Base-by-base conservation (phyloP, 768 basidiomycete species). In the Rhodotorula babjevae region DNA sequence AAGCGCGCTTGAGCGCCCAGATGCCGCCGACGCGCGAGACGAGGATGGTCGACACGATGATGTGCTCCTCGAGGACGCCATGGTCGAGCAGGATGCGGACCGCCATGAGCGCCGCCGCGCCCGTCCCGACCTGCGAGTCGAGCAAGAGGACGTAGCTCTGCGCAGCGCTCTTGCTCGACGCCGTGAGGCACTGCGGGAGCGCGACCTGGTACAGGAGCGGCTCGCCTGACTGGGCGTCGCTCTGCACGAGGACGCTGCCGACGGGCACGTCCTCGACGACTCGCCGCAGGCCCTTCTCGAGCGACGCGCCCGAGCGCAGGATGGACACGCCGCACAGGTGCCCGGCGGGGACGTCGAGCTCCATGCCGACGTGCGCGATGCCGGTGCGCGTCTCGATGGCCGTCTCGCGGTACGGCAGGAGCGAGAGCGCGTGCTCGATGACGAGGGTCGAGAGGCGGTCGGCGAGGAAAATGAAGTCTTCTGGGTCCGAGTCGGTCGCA, bases 21-120 rank as follows among this genome's bases (percentile, higher is more conserved):
- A 96, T 80, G 19, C 93, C 91, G 27, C 93, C 93, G 25, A 83
- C 85, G n/a, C 87, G 85, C 14, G 93, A 89, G 61, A 95, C 89
- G 16, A 97, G 84, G 82, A 95, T 92, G 60, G 69, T 76, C 62
- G 73, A 71, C 40, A 79, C 60, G 31, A 80, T 63, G 52, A 77
- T 77, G 31, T 71, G 73, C 33, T 89, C 87, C 80, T 93, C 87
- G 67, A 80, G 85, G 27, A 95, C 88, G 21, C 95, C 93, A 76
- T 99, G 95, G 79, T 99, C 95, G 27, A 98, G 85, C 18, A 97
- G 83, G 19, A 95, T 86, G 42, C 95, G 89, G 72, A 99, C 91
- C 0, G 93, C 89, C 95, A 98, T 97, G 80, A 97, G 90, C 15
- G 69, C 73, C n/a, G 73, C 87, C 0, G 94, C 93, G 10, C 89